Evolutionary conservation across 164 flowering plant genomes (phyloP), one percentile per base, ranked within the genome.

Genomic region (Euptelea pleiosperma): DNA sequence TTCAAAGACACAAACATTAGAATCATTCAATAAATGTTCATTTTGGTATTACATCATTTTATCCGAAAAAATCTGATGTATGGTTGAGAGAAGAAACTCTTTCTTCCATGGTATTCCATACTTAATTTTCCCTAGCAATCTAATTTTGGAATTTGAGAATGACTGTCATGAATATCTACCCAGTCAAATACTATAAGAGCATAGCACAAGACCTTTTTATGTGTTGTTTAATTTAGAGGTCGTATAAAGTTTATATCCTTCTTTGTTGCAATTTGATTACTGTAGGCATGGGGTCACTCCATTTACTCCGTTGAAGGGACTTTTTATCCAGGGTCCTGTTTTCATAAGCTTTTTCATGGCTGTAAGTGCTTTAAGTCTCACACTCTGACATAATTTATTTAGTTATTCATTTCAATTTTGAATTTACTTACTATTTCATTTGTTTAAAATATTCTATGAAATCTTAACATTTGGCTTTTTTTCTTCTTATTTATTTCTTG

Each of bases 211-310:
- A 22, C 2, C 8, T 21, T 2, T 15, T 15, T 19, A n/a, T 46
- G 42, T 22, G 22, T 25, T 18, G 35, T 31, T 21, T 42, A n/a
- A 34, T 24, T 43, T 61, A 24, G 8, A 42, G 18, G 21, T 34
- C 41, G n/a, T 51, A 9, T 29, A 15, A 42, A 41, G 31, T 34
- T 3, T 43, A 34, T 52, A 33, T 6, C 15, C 31, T 19, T 37
- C 14, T 55, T 46, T 9, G 1, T 37, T 39, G 25, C 36, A 10
- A 55, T 54, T 31, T 58, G 52, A 53, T 55, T 28, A 22, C 47
- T 65, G 73, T 82, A 94, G 97, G 71, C 65, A 83, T 73, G 94
- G 94, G 14, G 95, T 90, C 52, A 73, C 63, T 49, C 96, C 96
- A 36, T 77, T 80, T 41, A 75, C 95, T 64, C 93, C 96, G 25